Percentiles rank a stretch among this genome's conserved stretches.
These are phyloP conservation scores for Penicillium glabrum DNA, from an alignment of 2,329 filamentous ascomycete species.

Conservation along the genomic window DNA sequence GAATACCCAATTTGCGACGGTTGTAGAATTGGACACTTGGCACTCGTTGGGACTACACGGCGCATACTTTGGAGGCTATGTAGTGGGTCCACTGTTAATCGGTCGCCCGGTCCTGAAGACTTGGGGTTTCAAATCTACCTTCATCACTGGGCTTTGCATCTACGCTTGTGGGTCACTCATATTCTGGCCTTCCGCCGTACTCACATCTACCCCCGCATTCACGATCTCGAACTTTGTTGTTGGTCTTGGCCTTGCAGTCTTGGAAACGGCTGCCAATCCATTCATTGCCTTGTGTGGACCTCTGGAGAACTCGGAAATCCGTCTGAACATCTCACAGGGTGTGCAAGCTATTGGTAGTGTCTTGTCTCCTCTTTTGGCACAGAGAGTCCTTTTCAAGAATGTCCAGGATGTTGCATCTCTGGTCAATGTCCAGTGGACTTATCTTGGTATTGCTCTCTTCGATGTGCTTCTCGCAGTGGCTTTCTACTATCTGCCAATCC, in stretches of 20 bases:
- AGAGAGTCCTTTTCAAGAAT: slow-evolving; percentile 58
- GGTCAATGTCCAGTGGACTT: slow-evolving; percentile 64
- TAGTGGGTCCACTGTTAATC: slow-evolving; percentile 56
- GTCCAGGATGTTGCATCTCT: slow-evolving; percentile 51
- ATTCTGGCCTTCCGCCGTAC: slow-evolving; percentile 65
- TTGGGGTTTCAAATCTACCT: slow-evolving; percentile 64
- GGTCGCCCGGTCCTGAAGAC: slow-evolving; percentile 56
- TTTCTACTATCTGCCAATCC: slow-evolving; percentile 63
- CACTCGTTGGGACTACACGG: slow-evolving; percentile 53
- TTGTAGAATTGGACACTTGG: slow-evolving; percentile 43
- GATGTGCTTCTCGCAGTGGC: slow-evolving; percentile 58
- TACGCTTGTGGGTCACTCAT: slow-evolving; percentile 62
- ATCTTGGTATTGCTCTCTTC: slow-evolving; percentile 63
- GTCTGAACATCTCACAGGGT: slow-evolving; percentile 61
- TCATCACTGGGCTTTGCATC: slow-evolving; percentile 60
- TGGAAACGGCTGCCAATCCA: slow-evolving; percentile 62
- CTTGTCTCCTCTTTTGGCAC: slow-evolving; percentile 59
- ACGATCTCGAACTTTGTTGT: slow-evolving; percentile 64
- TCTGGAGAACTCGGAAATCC: slow-evolving; percentile 58
- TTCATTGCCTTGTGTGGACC: slow-evolving; percentile 64
- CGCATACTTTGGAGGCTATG: slow-evolving; percentile 61
- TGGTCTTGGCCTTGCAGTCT: slow-evolving; percentile 58
- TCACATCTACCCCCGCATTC: slow-evolving; percentile 61
- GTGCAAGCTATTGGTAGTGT: slow-evolving; percentile 63
- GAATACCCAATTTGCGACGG: slow-evolving; percentile 62